Conservation (phyloP, 2,329 filamentous ascomycete genomes). For the Penicillium sp. region DNA sequence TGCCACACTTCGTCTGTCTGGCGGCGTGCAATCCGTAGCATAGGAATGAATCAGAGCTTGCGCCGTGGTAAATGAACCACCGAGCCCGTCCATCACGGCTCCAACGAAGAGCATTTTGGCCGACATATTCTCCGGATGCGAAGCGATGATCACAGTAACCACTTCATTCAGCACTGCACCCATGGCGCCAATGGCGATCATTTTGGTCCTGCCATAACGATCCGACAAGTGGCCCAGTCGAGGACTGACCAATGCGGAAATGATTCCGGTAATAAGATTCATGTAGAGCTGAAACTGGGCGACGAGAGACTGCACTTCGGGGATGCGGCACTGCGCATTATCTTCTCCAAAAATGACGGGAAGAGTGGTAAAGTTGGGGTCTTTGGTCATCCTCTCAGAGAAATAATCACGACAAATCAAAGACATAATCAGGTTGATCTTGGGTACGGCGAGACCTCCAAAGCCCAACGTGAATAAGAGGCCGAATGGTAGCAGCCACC, state of each 20-base stretch:
- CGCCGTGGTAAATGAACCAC: constrained; percentile 81
- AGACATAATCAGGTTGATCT: constrained; percentile 77
- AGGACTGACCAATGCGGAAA: constrained; percentile 77
- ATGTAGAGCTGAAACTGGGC: constrained; percentile 74
- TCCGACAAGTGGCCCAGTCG: constrained; percentile 83
- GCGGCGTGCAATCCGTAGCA: constrained; percentile 79
- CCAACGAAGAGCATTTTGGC: constrained; percentile 77
- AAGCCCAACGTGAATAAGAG: constrained; percentile 78
- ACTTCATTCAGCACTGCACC: constrained; percentile 72
- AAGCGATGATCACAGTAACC: constrained; percentile 72
- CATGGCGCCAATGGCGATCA: constrained; percentile 68
- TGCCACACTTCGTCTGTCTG: constrained; percentile 70
- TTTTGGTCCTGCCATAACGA: constrained; percentile 69
- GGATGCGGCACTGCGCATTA: constrained; percentile 74
- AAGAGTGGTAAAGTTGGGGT: constrained; percentile 57
- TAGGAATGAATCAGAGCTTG: constrained; percentile 80
- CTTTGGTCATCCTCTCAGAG: constrained; percentile 56
- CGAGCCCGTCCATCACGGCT: constrained; percentile 72
- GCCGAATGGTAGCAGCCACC: constrained; percentile 78
- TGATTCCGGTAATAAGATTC: constrained; percentile 66
- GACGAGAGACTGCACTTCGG: constrained; percentile 71
- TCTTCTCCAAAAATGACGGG: constrained; percentile 64
- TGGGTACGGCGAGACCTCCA: constrained; percentile 79
- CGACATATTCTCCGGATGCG: constrained; percentile 65
- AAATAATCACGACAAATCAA: constrained; percentile 83